Conservation (phyloP, 192 early-diverging fungal genomes). For the Backusella australiensis region DNA sequence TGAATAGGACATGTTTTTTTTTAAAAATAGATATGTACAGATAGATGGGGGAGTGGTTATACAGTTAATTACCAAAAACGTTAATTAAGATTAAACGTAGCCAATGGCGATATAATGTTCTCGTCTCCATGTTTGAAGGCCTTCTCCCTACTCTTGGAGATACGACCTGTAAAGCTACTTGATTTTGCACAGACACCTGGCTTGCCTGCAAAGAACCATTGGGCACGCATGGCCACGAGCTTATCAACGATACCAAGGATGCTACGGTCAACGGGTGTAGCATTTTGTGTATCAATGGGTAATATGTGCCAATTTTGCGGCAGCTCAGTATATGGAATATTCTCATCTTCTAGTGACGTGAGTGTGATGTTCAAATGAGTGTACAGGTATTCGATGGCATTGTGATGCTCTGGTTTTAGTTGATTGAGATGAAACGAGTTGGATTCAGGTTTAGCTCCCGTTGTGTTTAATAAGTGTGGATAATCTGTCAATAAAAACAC, state of each 20-base stretch:
- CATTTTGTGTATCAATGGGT: background rate
- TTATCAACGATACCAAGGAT: constrained; percentile 38
- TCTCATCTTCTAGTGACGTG: constrained; percentile 8
- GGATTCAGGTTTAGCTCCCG: constrained; percentile 29
- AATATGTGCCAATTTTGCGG: constrained; percentile 36
- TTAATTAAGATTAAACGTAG: constrained; percentile 10
- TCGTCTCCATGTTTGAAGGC: constrained; percentile 11
- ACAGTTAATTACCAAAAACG: background rate
- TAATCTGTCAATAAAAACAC: constrained; percentile 42
- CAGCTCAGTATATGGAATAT: constrained; percentile 18
- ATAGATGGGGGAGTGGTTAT: background rate
- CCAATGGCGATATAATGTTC: constrained; percentile 7
- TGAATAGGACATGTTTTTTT: background rate
- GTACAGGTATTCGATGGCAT: constrained; percentile 31
- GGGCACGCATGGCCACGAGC: constrained; percentile 32
- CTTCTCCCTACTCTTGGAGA: constrained; percentile 15
- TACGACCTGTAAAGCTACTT: constrained; percentile 30
- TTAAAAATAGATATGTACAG: background rate
- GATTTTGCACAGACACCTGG: constrained; percentile 26
- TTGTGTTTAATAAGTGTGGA: constrained; percentile 34
- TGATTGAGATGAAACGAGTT: constrained; percentile 30
- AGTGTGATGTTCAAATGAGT: constrained; percentile 28
- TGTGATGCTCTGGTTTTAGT: constrained; percentile 30
- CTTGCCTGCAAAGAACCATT: constrained; percentile 38
- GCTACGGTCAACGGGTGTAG: background rate